Percentiles rank a stretch among this genome's conserved stretches.
These are phyloP conservation scores for Phytophthora sp. DNA, from an alignment of 352 stramenopile species.

Conservation along the genomic window DNA sequence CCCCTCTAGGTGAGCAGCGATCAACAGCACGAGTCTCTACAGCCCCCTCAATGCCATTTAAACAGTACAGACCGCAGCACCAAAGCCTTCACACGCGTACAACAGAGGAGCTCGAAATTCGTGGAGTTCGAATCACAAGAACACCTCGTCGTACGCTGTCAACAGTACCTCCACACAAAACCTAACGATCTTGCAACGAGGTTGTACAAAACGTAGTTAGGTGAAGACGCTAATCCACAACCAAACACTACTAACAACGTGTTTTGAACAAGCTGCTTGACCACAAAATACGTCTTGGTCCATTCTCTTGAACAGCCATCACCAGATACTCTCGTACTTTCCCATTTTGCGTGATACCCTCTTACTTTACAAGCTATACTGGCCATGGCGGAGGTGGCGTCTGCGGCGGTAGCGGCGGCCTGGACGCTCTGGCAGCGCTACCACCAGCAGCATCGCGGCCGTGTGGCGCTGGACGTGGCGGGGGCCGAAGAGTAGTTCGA, in stretches of 20 bases:
- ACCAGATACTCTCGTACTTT: too few relatives aligned
- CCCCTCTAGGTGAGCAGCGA: constrained; percentile 1
- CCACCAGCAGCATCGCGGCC: constrained; percentile 1
- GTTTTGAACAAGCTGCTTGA: too few relatives aligned
- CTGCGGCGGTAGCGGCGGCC: constrained; percentile 7
- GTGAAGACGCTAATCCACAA: too few relatives aligned
- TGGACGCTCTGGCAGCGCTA: constrained; percentile 35
- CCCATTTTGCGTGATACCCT: too few relatives aligned
- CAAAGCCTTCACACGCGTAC: not conserved
- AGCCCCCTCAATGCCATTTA: constrained; percentile 12
- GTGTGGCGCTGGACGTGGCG: constrained; percentile 2
- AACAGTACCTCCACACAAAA: too few relatives aligned
- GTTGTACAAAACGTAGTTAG: too few relatives aligned
- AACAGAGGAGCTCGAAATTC: constrained; percentile 13
- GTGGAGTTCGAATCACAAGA: constrained; percentile 18
- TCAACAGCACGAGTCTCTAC: not conserved
- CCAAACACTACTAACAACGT: too few relatives aligned
- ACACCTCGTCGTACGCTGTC: not conserved
- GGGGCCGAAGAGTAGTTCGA: constrained; percentile 58
- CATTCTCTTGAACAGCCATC: too few relatives aligned
- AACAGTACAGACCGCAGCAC: constrained; percentile 4
- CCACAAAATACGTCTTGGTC: too few relatives aligned
- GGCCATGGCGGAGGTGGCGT: not conserved
- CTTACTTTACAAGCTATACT: not conserved
- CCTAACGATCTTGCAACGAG: too few relatives aligned